Evolutionary conservation across 345 rosid species (phyloP).

Genomic region (Firmiana major): DNA sequence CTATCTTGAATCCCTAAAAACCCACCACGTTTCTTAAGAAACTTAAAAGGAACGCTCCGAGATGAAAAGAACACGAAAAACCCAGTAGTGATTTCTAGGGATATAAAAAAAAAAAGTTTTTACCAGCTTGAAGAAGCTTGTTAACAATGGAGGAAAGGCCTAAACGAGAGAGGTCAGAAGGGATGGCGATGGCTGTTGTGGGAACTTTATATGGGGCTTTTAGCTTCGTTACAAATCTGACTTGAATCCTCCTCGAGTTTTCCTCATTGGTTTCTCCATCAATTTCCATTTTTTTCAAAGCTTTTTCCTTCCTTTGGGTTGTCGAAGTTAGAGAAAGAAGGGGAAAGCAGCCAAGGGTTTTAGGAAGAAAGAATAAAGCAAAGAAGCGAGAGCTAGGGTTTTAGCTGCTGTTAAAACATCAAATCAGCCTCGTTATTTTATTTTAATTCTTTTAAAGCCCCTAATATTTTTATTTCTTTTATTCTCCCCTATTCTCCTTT

Average conservation of each 20-base stretch:
- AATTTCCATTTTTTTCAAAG: conserved; percentile 23
- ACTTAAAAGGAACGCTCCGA: background rate
- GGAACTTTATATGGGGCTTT: conserved; percentile 52
- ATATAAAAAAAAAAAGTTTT: conserved; percentile 5
- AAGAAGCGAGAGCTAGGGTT: background rate
- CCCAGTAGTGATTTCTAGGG: background rate
- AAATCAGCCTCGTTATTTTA: background rate
- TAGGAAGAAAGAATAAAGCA: background rate
- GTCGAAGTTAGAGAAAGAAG: background rate
- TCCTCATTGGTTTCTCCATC: conserved; percentile 36
- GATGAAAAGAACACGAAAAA: background rate
- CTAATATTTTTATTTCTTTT: too few relatives aligned
- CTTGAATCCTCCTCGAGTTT: conserved; percentile 53
- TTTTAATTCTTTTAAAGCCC: too few relatives aligned
- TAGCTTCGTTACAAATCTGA: conserved; percentile 82
- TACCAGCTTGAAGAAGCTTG: conserved; percentile 39
- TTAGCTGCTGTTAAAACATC: background rate
- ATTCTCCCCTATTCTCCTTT: too few relatives aligned
- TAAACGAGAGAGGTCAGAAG: conserved; percentile 74
- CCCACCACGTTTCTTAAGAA: background rate
- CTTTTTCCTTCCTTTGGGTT: background rate
- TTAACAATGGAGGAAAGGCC: conserved; percentile 86
- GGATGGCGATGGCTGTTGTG: conserved; percentile 57
- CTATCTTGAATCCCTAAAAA: background rate
- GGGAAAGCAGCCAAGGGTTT: conserved; percentile 26